Conservation (phyloP, 2,329 filamentous ascomycete species). For the Bertia moriformis region DNA sequence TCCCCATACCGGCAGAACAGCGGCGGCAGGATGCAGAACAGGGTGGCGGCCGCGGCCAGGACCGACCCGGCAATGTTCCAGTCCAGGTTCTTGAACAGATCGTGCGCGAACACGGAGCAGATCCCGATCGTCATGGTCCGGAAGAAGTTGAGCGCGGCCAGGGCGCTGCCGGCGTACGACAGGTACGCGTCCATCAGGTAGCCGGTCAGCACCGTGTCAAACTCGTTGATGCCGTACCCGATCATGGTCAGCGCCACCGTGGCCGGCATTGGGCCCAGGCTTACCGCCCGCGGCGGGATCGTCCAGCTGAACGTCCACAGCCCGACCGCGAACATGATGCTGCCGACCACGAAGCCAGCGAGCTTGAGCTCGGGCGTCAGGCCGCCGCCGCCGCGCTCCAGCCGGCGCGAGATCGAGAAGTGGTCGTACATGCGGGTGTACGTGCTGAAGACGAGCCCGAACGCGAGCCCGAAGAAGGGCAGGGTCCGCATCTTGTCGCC, state of each 20-base stretch:
- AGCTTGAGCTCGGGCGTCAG: not conserved
- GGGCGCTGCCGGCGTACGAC: not conserved
- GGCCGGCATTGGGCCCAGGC: not conserved
- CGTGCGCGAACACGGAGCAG: not conserved
- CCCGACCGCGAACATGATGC: not conserved
- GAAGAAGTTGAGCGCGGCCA: not conserved
- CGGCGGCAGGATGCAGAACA: not conserved
- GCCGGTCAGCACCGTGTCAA: not conserved
- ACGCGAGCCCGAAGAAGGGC: not conserved
- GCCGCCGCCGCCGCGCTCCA: not conserved
- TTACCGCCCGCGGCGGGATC: not conserved
- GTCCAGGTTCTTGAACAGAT: not conserved
- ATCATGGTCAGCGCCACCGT: not conserved
- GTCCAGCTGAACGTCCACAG: not conserved
- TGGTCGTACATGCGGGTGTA: not conserved
- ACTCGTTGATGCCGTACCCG: not conserved
- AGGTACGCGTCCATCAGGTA: not conserved
- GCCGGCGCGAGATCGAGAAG: not conserved
- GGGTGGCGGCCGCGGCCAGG: not conserved
- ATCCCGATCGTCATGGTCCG: not conserved
- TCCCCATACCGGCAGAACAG: not conserved
- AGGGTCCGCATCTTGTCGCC: not conserved
- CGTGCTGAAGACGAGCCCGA: not conserved
- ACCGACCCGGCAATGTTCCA: not conserved
- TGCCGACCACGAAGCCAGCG: not conserved